Base-by-base conservation (phyloP, 441 rosid genomes). In the Biscutella laevigata region DNA sequence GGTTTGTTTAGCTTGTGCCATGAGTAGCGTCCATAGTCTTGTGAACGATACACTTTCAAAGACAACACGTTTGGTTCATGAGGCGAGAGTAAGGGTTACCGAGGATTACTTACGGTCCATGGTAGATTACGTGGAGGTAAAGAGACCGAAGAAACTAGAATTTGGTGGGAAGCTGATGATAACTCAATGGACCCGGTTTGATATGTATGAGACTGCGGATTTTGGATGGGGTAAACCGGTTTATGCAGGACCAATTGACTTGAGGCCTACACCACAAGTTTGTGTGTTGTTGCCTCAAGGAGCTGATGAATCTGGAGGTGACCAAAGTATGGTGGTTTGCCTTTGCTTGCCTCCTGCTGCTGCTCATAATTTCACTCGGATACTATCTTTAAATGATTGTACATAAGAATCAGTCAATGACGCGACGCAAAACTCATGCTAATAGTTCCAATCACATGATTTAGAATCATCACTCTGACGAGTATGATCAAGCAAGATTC, bases 251-350 rank as follows among this genome's bases (percentile, higher is more conserved):
- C 95, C 90, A 0, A 80, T 81, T 34, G 96, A 90, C 77, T 65
- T 90, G 27, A 90, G 90, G 6, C 96, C 95, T 26, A 87, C 96
- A 0, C 96, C 98, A 39, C 96, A 87, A 54, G 95, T 90, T 17
- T 87, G 90, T 54, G 81, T 90, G 11, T 62, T 90, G 52, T 74
- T 90, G 56, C 96, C 95, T 2, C 86, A 69, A 66, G 86, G 82
- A 15, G 81, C 71, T 21, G 49, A 67, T 0, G 75, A 81, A 41
- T 67, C 82, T 19, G 59, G 64, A 27, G 45, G 33, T 39, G 66
- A 53, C 24, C 89, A 81, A 47, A 68, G 71, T 53, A 81, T 78
- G 77, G 56, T 87, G 62, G 75, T 79, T 4, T 87, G 92, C 67
- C 83, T 90, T 30, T 90, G 97, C 73, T 69, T 90, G 77, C 95